Evolutionary conservation across 2,329 filamentous ascomycete genomes (phyloP), one percentile per base, ranked within the genome.

Genomic region (Aspergillus sp.): DNA sequence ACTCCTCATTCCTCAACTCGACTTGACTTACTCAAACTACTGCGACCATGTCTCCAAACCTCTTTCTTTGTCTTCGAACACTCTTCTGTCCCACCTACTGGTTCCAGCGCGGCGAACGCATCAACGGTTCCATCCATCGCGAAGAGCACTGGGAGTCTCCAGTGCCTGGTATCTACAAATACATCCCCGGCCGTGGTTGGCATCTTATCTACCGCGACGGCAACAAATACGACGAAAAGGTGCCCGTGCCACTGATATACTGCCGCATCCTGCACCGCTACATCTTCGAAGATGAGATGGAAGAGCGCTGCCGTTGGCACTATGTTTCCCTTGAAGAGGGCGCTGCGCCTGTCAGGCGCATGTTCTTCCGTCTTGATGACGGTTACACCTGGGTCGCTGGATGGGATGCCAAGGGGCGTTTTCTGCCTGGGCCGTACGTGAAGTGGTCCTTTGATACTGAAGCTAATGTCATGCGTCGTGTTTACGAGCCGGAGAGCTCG

Each of bases 331-430:
- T 69, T 46, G 60, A 66, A 15, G 60, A 63, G 22, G 65, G 66
- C 35, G 66, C 65, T 45, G 67, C 65, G 47, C 60, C 62, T 7
- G 61, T 70, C 45, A 59, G 65, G 52, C 67, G 69, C 15, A 63
- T 71, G 48, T 77, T 77, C 61, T 77, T 77, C 61, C 68, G 64
- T 10, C 68, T 77, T 23, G 74, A 77, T 48, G 71, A 77, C 43
- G 73, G 70, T 32, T 57, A 70, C 41, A 67, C 71, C 46, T 77
- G 74, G 73, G 73, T 77, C 33, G 67, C 73, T 35, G 74, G 71
- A 51, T 77, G 74, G 73, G 73, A 77, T 54, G 62, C 67, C 19
- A 60, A 74, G 37, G 74, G 73, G 46, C 66, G 63, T n/a, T 77
- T 77, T 58, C 71, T 77, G 39, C 72, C 72, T 3, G 74, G 74